Base-by-base conservation (phyloP, 1,139 yeast genomes). In the Pneumocystis wakefieldiae region DNA sequence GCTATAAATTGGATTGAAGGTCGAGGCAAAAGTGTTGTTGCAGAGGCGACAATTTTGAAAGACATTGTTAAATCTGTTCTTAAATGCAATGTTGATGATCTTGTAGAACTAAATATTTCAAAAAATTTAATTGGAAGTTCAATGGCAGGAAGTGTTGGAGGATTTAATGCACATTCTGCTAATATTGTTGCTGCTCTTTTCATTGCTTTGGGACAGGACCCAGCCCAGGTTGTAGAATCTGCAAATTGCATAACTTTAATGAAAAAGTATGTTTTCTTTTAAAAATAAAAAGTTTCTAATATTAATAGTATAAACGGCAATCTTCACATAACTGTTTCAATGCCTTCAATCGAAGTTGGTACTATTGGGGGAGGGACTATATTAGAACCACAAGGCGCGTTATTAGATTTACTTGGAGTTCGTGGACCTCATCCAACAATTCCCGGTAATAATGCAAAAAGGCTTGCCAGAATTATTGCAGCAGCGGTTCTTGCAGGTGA, bases 1-100 rank as follows among this genome's bases (percentile, higher is more conserved):
- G 97, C 98, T 28, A 87, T 92, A 69, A 92, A 92, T 76, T 92
- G 99, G 99, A 90, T 92, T 70, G 97, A 94, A 76, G 98, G 99
- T 63, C 86, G 99, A 77, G 99, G 99, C 72, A 92, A 92, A 76
- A 85, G 95, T 71, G 89, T 92, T 70, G 97, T 92, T 67, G 98
- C 98, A n/a, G 97, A 91, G 73, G 96, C 97, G 10, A 80, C 85
- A 65, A 81, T 94, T 67, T 97, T 98, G 10, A 84, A 82, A 41
- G 86, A 84, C 58, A 83, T 86, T 67, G 97, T 94, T 63, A 76
- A 78, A 65, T 83, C 83, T 67, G 96, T 92, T 39, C 80, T 92
- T 70, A 92, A 92, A 75, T 86, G 96, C 59, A 94, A 87, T 70
- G 97, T 92, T 62, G 89, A 86, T 71, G 95, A 97, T 0, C 79